Base-by-base conservation (phyloP, 2,329 filamentous ascomycete genomes). In the Xylariaceae sp. region DNA sequence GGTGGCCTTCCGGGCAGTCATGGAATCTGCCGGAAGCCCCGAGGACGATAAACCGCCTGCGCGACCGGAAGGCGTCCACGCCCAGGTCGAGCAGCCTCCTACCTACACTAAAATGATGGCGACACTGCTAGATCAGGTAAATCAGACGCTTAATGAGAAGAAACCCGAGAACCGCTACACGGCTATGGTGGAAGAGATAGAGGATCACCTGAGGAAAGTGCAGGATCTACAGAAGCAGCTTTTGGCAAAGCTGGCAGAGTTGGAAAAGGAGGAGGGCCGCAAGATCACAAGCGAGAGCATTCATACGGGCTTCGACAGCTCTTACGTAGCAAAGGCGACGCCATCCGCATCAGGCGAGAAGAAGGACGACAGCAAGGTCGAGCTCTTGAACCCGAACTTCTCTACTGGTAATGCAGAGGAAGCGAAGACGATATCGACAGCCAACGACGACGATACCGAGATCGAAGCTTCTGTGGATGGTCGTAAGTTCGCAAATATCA, bases 31-130 rank as follows among this genome's bases (percentile, higher is more conserved):
- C 7, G 83, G 83, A 50, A 83, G 88, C 59, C 81, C 86, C 39
- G 83, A 87, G 53, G 89, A 95, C 66, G 85, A 91, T 68, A 84
- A 84, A 57, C 89, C 91, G 3, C 86, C 89, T 7, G 80, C 83
- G 43, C 80, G 89, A 20, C 92, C 92, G 1, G 87, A 86, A 61
- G 92, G 90, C 40, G 88, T 97, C 23, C 88, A 95, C 68, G 80
- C 81, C 35, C 81, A 91, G 49, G 85, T 88, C 63, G 83, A 88
- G 70, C 85, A 81, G 67, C 84, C 90, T 64, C 91, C 90, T 0
- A 88, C 87, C 11, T 99, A 96, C 70, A 94, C 91, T 32, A 91
- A 95, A 78, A 99, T 99, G 94, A 92, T 99, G 88, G 90, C 90
- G n/a, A 85, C 87, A n/a, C 74, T 99, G 65, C 82, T 97, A 16